Base-by-base conservation (phyloP, 169 alveolate genomes). In the Plasmodium coatneyi region DNA sequence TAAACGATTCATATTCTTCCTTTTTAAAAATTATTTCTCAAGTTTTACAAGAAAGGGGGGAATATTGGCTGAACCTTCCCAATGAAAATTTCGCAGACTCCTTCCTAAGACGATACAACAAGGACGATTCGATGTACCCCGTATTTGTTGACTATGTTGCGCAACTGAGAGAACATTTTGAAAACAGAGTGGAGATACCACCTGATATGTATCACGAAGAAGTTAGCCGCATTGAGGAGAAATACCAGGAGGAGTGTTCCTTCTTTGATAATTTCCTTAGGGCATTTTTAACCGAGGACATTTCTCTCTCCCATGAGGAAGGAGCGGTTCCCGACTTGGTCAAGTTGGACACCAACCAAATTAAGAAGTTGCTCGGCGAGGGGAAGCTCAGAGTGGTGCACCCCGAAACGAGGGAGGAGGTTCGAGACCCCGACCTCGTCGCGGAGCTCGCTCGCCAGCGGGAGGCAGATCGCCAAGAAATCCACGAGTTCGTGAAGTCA, bases 41-140 rank as follows among this genome's bases (percentile, higher is more conserved):
- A 84, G 41, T 84, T 46, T 36, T 84, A 72, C 93, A 84, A 84
- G 93, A 84, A 84, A 71, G 93, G 28, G 93, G 93, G 4, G 25
- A 72, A 14, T 84, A 60, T 28, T 84, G 93, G 93, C 36, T 84
- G n/a, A 30, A 43, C 66, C 22, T 84, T n/a, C 84, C 93, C 1
- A 74, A 84, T 84, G 93, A 84, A 30, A 84, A 74, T 32, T 49
- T 84, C 7, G 41, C 93, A 0, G 93, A 84, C 41, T 49, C 93
- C 2, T 84, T 84, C 60, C 36, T 84, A 66, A 84, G 93, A 76
- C 54, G 84, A 52, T 84, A 84, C 66, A 84, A 84, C 60, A 84
- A 84, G 41, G 93, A 84, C 39, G 93, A 84, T 84, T 49, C 93
- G 5, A 19, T 84, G 5, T 84, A 25, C 66, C 93, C 93, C n/a